Evolutionary conservation across 352 stramenopile species (phyloP), one percentile per base, ranked within the genome.

Genomic region (Phytophthora citrophthora): DNA sequence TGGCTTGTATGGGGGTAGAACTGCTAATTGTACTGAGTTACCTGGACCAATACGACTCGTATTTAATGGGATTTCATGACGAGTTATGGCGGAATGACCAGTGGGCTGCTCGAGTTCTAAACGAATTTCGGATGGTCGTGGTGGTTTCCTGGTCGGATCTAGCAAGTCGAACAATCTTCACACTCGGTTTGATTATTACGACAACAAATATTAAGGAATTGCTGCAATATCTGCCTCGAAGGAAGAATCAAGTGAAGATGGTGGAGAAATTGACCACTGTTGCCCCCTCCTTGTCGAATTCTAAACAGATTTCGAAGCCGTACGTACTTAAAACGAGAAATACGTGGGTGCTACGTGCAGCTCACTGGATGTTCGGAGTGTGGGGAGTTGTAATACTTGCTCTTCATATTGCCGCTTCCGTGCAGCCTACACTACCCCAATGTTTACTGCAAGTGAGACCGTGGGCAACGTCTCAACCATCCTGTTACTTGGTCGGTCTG

Each of bases 401-500:
- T 1, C 31, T 72, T 29, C 68, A 73, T 18, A 39, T 68, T 10
- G 39, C 60, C 6, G 57, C 64, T 3, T 68, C 60, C 5, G 10
- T 43, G 3, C 40, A 73, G 3, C 54, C 63, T 18, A 43, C 41
- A 3, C 20, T 70, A 15, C 27, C 47, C 0, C 51, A 76, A 15
- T 73, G 64, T 23, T 24, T 50, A 20, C 51, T 73, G 5, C 58
- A 70, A 24, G 67, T 77, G n/a, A 52, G 60, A n/a, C 71, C 74
- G 3, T 80, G 71, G 75, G 29, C 60, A n/a, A 53, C 65, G 2
- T 50, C 48, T 6, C 55, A 57, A 11, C 60, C 61, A 9, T 73
- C 71, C 1, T 84, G 76, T 26, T 72, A 76, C 27, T 44, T 81
- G 5, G 56, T 71, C 2, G 52, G 58, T 13, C 23, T 79, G 5